A percentile compares a stretch with the other conserved stretches of the same genome.
Conservation (phyloP, 2,329 filamentous ascomycete genomes). For the Botrytis deweyae region DNA sequence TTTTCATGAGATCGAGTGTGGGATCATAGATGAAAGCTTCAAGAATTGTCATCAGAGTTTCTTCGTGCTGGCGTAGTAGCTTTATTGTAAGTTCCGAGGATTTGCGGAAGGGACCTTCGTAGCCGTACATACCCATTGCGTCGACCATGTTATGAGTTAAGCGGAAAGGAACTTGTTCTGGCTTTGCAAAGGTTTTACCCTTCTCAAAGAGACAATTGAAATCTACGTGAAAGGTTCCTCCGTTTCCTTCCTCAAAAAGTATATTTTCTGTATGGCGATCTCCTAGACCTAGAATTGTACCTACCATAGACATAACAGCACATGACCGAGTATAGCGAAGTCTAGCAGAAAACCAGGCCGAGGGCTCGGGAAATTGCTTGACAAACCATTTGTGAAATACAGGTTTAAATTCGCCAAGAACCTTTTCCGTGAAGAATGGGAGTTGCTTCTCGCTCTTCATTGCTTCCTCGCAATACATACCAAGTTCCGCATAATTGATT, state of each 20-base stretch:
- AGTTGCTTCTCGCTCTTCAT: conserved; percentile 58
- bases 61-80: conserved; percentile 85
- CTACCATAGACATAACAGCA: conserved; percentile 99
- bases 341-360: conserved; percentile 85
- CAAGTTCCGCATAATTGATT: conserved; percentile 68
- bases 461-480: conserved; percentile 62
- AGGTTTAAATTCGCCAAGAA: conserved; percentile 69
- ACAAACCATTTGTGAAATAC: conserved; percentile 94
- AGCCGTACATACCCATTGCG: conserved; percentile 92
- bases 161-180: conserved; percentile 92
- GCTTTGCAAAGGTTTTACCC: conserved; percentile 89
- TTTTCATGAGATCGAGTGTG: conserved; percentile 82
- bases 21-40: conserved; percentile 98
- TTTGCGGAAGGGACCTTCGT: conserved; percentile 88
- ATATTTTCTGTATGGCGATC: conserved; percentile 98
- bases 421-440: conserved; percentile 66
- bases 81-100: conserved; percentile 85
- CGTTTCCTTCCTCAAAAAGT: conserved; percentile 87
- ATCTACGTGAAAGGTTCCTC: conserved; percentile 94
- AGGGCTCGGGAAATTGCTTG: conserved; percentile 89
- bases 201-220: conserved; percentile 99
- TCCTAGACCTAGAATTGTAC: conserved; percentile 87
- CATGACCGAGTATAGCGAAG: conserved; percentile 89
- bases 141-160: conserved; percentile 98
- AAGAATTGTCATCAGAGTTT: conserved; percentile 94